These are phyloP conservation scores for Trypanosoma congolense DNA, from an alignment of 208 protist species.

Conservation along the genomic window DNA sequence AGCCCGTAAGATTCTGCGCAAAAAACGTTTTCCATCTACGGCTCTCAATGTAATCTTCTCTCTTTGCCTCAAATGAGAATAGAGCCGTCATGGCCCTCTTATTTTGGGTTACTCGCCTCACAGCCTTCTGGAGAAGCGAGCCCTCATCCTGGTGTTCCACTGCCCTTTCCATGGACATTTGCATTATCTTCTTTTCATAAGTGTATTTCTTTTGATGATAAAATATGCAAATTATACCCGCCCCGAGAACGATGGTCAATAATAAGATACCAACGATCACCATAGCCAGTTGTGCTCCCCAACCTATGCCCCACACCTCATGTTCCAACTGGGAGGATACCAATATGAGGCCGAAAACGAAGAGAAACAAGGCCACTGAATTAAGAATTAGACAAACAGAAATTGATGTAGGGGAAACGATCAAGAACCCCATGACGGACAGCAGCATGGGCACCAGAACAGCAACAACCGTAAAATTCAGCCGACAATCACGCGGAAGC, in stretches of 20 bases:
- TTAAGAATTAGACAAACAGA: constrained; percentile 43
- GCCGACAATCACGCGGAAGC: constrained; percentile 55
- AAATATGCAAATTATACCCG: constrained; percentile 22
- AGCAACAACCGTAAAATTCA: constrained; percentile 46
- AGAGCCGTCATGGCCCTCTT: not conserved
- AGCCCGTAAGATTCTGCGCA: not conserved
- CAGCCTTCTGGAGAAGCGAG: not conserved
- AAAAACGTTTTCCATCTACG: not conserved
- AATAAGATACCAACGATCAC: constrained; percentile 24
- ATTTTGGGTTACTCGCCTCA: not conserved
- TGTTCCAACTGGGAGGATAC: constrained; percentile 17
- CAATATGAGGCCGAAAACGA: constrained; percentile 51
- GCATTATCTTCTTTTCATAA: not conserved
- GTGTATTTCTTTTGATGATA: not conserved
- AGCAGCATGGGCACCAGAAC: constrained; percentile 42
- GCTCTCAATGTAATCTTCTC: not conserved
- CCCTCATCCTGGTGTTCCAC: not conserved
- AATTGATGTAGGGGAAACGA: constrained; percentile 30
- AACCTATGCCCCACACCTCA: constrained; percentile 13
- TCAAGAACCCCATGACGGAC: constrained; percentile 40
- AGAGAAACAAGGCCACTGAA: constrained; percentile 37
- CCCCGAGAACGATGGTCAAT: constrained; percentile 29
- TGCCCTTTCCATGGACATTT: not conserved
- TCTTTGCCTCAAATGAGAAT: not conserved
- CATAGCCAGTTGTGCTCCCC: constrained; percentile 13